phyloP scores from a whole-genome alignment of 108 stramenopile genomes.

The Mediolabrus comicus region DNA sequence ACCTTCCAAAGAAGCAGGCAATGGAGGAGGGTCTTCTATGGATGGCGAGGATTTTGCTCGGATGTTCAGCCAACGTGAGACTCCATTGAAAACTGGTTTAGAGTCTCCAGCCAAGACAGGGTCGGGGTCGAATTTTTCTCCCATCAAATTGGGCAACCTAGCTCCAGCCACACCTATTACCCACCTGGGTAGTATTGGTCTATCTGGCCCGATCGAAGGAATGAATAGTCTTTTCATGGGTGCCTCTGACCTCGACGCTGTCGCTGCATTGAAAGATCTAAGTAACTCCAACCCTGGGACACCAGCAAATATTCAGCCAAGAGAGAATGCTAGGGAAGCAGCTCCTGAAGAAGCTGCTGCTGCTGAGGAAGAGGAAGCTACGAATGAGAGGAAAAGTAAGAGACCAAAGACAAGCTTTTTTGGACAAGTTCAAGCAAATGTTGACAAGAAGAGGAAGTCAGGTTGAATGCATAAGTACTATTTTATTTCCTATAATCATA shows the following conservation, averaged over 20 bases:
- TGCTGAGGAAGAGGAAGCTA: neutral
- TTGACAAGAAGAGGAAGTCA: constrained; percentile 8
- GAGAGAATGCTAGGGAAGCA: neutral
- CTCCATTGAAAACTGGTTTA: neutral
- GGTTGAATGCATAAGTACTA: neutral
- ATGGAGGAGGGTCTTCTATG: neutral
- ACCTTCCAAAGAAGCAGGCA: constrained; percentile 12
- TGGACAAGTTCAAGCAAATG: constrained; percentile 20
- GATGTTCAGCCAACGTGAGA: constrained; percentile 28
- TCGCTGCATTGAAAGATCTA: constrained; percentile 38
- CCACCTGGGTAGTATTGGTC: constrained; percentile 15
- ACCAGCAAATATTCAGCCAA: constrained; percentile 19
- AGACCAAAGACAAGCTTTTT: constrained; percentile 19
- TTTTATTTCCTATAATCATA: too few species aligned
- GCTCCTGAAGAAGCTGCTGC: neutral
- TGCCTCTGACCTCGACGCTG: constrained; percentile 37
- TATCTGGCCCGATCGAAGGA: constrained; percentile 37
- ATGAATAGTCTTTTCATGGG: constrained; percentile 42
- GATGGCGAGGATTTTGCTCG: constrained; percentile 23
- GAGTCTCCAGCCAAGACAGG: neutral
- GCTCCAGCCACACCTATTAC: constrained; percentile 31
- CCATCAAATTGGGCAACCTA: constrained; percentile 11
- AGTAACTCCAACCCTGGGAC: constrained; percentile 38
- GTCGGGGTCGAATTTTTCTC: constrained; percentile 5
- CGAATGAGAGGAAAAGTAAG: neutral